Evolutionary conservation across 768 basidiomycete genomes (phyloP).

Genomic region (Naganishia friedmannii): DNA sequence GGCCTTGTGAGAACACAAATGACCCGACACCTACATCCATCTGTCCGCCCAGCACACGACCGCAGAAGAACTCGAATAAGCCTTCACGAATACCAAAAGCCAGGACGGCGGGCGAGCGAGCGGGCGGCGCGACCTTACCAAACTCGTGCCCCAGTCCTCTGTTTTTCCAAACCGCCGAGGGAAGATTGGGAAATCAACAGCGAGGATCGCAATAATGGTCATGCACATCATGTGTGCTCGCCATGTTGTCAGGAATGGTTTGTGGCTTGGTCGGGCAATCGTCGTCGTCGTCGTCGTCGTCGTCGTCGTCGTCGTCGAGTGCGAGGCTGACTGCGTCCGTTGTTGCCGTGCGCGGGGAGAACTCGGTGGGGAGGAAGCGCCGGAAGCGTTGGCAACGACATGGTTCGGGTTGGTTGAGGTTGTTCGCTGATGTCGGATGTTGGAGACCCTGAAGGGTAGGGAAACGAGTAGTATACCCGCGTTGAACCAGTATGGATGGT

Average conservation of each 20-base stretch:
- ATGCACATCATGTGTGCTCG: slow-evolving; percentile 93
- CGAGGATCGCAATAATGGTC: slow-evolving; percentile 84
- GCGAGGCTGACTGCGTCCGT: no score
- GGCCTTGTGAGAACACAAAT: slow-evolving; percentile 92
- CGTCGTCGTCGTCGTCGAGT: no score
- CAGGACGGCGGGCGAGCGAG: no score
- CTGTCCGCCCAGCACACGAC: slow-evolving; percentile 54
- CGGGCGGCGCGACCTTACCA: no score
- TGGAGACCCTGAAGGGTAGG: slow-evolving; percentile 25
- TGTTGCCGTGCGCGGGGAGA: no score
- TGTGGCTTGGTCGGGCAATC: slow-evolving; percentile 19
- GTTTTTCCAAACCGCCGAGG: slow-evolving; percentile 85
- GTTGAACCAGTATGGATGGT: slow-evolving; percentile 60
- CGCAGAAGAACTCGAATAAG: no score
- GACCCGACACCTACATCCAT: slow-evolving; percentile 98
- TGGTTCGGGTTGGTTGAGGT: neutral
- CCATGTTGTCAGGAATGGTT: slow-evolving; percentile 76
- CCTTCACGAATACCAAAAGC: no score
- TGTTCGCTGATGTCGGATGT: slow-evolving; percentile 12
- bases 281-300: neutral
- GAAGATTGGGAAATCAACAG: slow-evolving; percentile 92
- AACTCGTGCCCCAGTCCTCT: slow-evolving; percentile 88
- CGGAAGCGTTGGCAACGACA: neutral
- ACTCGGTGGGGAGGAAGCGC: neutral
- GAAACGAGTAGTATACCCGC: slow-evolving; percentile 37